Base-by-base conservation (phyloP, 2,329 filamentous ascomycete species). In the Hortaea sp. region DNA sequence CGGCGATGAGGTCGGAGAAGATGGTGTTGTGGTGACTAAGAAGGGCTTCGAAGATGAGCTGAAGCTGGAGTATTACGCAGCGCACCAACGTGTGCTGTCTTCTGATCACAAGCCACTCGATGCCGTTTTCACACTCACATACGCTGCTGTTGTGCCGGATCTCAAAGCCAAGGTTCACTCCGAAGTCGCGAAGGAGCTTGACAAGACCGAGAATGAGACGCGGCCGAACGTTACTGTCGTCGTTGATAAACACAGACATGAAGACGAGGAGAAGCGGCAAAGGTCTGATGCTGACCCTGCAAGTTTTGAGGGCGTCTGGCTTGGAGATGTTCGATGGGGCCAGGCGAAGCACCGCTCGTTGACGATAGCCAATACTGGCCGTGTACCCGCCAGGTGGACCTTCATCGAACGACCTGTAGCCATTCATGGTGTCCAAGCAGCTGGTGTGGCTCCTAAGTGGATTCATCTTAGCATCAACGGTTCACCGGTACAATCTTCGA, bases 91-190 rank as follows among this genome's bases (percentile, higher is more conserved):
- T 12, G 82, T 98, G 27, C 77, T 86, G 11, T 95, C 90, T 0
- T 97, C 90, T 0, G 92, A 98, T 57, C 92, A 98, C 66, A 98
- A 98, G 63, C 94, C 92, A 0, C 69, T 98, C 1, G 79, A 82
- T 48, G 87, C 88, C 1, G 71, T 89, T 1, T 97, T 97, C 60
- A 83, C 78, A 0, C 67, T 98, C 6, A 82, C 84, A 39, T 95
- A 92, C 60, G 86, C 95, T 51, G 84, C 86, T 0, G 85, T 95
- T 1, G 81, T 94, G 0, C 85, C 88, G 0, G 82, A 90, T 29
- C 69, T 95, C 28, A 95, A 94, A 63, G 79, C 87, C 1, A 83
- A 80, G 51, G 74, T 97, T 0, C 85, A 95, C 51, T 80, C 85
- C 47, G 88, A 97, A 60, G 85, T 97, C 9, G 89, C 85, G 1